Evolutionary conservation across 2,329 filamentous ascomycete species (phyloP), one percentile per base, ranked within the genome.

Genomic region (Xylaria multiplex): DNA sequence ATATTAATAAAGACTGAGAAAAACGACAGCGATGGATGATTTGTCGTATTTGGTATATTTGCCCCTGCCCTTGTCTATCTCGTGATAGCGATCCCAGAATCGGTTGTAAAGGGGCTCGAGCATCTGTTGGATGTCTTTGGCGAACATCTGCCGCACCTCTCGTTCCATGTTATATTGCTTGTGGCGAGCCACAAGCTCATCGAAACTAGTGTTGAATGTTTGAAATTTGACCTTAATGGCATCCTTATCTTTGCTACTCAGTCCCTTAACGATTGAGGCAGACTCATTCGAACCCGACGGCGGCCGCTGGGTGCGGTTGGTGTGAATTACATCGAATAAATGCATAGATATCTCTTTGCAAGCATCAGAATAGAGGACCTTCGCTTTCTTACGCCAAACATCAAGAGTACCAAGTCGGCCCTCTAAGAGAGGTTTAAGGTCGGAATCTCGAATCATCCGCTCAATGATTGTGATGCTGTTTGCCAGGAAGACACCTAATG

Each of bases 31-130:
- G 74, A 99, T 90, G 54, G 89, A 87, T 46, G 85, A 84, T 83
- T 97, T 97, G 82, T 97, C 94, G 78, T 97, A 98, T 82, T 97
- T 97, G 78, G 97, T 93, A 79, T 98, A 97, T 80, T 99, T 99
- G 72, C 95, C 95, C 81, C 94, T 96, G 66, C 96, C 96, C 83
- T 97, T 97, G 81, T 98, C 95, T 70, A 98, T 90, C 80, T 98
- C 96, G 77, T 97, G 94, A 77, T 99, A 99, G 32, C 95, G 88
- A 80, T 98, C 96, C 89, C 93, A 98, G 81, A 99, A 99, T 52
- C 96, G 87, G 68, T 91, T 91, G 81, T 99, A 99, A 14, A 99
- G 85, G 61, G 95, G 94, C 81, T 98, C 95, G 62, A 99, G 90
- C 81, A 97, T 93, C 73, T 90, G 90, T 78, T 96, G 93, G 69